Evolutionary conservation across 495 filamentous ascomycete species (phyloP), one percentile per base, ranked within the genome.

Genomic region (Bacidia gigantensis): DNA sequence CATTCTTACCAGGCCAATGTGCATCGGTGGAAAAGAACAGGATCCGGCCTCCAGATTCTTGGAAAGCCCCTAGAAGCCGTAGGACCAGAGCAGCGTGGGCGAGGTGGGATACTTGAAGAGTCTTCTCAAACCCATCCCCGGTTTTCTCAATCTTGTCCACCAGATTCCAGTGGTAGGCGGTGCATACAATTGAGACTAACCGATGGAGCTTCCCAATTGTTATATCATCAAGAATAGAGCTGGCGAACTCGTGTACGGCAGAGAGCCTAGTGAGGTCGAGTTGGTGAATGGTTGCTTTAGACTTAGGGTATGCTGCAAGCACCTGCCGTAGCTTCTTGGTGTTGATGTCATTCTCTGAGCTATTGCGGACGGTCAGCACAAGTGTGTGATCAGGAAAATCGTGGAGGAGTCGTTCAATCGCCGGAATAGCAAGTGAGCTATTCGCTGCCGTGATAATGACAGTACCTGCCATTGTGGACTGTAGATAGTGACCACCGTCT

Each of bases 371-470:
- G 5, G 68, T 70, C 21, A 67, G 61, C 24, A 75, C 55, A 2
- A 62, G 44, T 0, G 67, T 69, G 49, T 64, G 60, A 7, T 61
- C 47, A 5, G 71, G 66, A 26, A 69, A 71, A 0, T 58, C 53
- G 1, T 55, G 50, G 5, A 75, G 61, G 29, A 76, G 63, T 26
- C 67, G 56, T 10, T 65, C 42, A 9, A 71, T 65, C 3, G 71
- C 66, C 12, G 62, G 69, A 23, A 73, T 64, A 3, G 65, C 73
- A 25, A 74, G 59, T 20, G 71, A 71, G 56, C 71, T 64, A 53
- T 74, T 75, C 25, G 72, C 72, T 23, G 71, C 72, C 7, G 72
- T 77, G 45, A 75, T 58, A 35, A 76, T 51, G 43, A 74, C 60
- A 17, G 70, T 70, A 26, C 68, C 70, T n/a, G 40, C 14, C 60